phyloP scores from a whole-genome alignment of 1,284 basidiomycete genomes.

The Ustilago xerochloae region DNA sequence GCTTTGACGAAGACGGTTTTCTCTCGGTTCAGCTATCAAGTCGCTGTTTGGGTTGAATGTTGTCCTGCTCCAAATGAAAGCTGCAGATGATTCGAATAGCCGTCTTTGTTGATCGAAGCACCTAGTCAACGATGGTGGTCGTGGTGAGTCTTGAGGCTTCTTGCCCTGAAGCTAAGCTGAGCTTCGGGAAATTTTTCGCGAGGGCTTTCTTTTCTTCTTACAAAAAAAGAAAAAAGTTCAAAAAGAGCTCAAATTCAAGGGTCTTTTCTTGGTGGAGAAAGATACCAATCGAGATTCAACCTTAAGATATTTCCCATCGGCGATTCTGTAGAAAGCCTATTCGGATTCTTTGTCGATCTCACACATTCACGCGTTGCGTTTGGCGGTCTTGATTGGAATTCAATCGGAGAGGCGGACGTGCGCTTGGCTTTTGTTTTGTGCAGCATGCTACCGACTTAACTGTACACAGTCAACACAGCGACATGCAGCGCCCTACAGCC shows the following conservation, averaged over 20 bases:
- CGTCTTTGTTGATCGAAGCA: no score
- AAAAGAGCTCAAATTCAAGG: background rate
- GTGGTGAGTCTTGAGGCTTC: background rate
- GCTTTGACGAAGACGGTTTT: no score
- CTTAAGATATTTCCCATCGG: background rate
- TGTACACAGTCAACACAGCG: no score
- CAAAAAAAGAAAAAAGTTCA: conserved; percentile 5
- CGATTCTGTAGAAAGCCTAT: no score
- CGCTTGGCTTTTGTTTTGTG: no score
- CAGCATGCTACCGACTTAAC: no score
- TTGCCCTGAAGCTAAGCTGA: background rate
- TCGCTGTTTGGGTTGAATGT: background rate
- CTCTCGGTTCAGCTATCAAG: no score
- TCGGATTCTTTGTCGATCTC: background rate
- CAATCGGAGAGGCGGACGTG: background rate
- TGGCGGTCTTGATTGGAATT: no score
- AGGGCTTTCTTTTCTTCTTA: background rate
- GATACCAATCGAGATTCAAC: background rate
- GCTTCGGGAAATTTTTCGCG: conserved; percentile 7
- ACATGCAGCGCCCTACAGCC: no score
- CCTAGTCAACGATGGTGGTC: background rate
- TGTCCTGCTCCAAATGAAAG: no score
- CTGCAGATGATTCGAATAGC: no score
- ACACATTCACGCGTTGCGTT: background rate
- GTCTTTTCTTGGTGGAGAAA: conserved; percentile 19